phyloP scores from a whole-genome alignment of 1,139 yeast species.

The Suhomyces anneliseae region DNA sequence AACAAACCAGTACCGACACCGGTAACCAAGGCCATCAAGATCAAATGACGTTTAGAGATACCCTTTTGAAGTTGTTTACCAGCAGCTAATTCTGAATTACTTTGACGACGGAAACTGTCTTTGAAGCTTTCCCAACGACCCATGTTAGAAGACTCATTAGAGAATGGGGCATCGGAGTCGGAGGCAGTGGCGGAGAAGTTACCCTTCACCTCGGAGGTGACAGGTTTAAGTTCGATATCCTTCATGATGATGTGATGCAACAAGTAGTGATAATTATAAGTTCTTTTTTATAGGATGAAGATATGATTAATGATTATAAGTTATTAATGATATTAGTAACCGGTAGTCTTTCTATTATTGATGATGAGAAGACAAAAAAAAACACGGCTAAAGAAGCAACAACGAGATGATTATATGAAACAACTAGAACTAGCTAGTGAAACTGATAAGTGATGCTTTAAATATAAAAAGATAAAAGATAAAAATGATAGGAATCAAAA shows the following conservation, averaged over 20 bases:
- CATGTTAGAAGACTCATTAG: conserved; percentile 10
- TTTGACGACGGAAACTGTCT: conserved; percentile 32
- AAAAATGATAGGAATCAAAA: no score
- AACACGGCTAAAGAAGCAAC: no score
- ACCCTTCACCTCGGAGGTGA: conserved; percentile 20
- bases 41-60: conserved; percentile 37
- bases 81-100: conserved; percentile 20
- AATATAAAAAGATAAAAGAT: no score
- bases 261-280: neutral
- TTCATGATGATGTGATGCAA: conserved; percentile 3
- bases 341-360: no score
- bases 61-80: conserved; percentile 35
- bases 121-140: conserved; percentile 26
- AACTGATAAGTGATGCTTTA: no score
- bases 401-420: no score
- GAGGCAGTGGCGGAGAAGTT: conserved; percentile 14
- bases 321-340: no score
- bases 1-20: conserved; percentile 46
- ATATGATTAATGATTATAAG: neutral
- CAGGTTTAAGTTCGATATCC: conserved; percentile 18
- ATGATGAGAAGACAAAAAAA: no score
- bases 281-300: neutral
- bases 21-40: conserved; percentile 38
- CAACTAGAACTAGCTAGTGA: no score
- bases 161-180: conserved; percentile 17